Base-by-base conservation (phyloP, 2,329 filamentous ascomycete genomes). In the Exophiala alcalophila region DNA sequence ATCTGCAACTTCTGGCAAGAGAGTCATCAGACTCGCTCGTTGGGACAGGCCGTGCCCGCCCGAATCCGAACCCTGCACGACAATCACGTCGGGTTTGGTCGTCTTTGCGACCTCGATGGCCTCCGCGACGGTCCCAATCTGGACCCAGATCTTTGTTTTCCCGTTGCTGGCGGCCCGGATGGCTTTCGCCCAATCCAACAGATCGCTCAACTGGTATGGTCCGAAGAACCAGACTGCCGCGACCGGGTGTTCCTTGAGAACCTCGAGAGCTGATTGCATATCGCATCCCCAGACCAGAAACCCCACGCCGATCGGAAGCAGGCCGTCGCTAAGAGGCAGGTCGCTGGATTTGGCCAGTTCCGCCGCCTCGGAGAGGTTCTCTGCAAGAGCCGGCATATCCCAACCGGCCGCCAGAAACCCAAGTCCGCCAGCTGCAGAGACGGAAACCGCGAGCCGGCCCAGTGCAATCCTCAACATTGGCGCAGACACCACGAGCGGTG, bases 401-500 rank as follows among this genome's bases (percentile, higher is more conserved):
- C 59, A 87, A 2, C 80, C 81, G 1, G 77, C 80, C 1, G 68
- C 65, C n/a, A 78, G 69, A 52, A 88, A 69, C 3, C 68, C 76
- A 1, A 76, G 48, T 3, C 73, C 73, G 4, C 73, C 72, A 21
- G 76, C 74, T 53, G 64, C 64, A 2, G 76, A 80, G 10, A 86
- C 73, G 29, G 78, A 73, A 21, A 80, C 65, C 2, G 81, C 79
- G 3, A 87, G 71, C 0, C 58, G 71, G 48, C 60, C 73, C 57
- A 61, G 71, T 54, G 72, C 67, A 40, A 86, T 77, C 24, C 80
- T 69, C 31, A 81, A 76, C 84, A 89, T 87, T 0, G 84, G 84
- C 1, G 81, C 83, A 25, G 71, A 69, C 31, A 74, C 68, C 20
- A 88, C 70, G 14, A 85, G 62, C 4, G 81, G 81, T 2, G 63